Evolutionary conservation across 371 early-diverging fungal species (phyloP).

Genomic region (Mucor velutinosus): DNA sequence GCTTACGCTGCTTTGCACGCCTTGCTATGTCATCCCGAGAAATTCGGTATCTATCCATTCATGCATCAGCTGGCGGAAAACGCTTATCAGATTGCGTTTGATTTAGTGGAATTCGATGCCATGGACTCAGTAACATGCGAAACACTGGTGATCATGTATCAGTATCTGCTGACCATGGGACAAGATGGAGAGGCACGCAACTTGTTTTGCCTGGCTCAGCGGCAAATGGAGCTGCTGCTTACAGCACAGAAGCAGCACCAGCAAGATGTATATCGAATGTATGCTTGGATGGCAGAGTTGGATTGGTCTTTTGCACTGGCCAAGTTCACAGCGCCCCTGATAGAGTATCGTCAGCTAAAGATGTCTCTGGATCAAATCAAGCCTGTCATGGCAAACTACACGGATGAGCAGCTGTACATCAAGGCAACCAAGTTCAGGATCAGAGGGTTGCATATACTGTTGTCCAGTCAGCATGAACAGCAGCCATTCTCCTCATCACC

Average conservation of each 20-base stretch:
- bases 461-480: background rate
- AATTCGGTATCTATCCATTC: constrained; percentile 25
- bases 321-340: constrained; percentile 14
- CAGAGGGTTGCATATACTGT: background rate
- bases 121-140: constrained; percentile 24
- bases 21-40: constrained; percentile 31
- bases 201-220: constrained; percentile 23
- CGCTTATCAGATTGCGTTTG: constrained; percentile 25
- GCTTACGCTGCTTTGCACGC: constrained; percentile 34
- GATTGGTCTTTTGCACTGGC: constrained; percentile 20
- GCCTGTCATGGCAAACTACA: background rate
- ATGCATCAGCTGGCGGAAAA: constrained; percentile 24
- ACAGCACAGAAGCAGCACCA: background rate
- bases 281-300: constrained; percentile 22
- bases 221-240: constrained; percentile 14
- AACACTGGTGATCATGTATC: constrained; percentile 33
- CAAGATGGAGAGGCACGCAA: constrained; percentile 17
- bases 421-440: constrained; percentile 8
- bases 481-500: background rate
- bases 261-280: constrained; percentile 11
- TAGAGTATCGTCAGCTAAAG: constrained; percentile 4
- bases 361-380: background rate
- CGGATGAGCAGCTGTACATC: background rate
- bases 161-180: constrained; percentile 19
- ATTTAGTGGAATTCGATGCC: constrained; percentile 32